These are phyloP conservation scores for Pseudogymnoascus sp. DNA, from an alignment of 2,329 filamentous ascomycete genomes.

Conservation along the genomic window DNA sequence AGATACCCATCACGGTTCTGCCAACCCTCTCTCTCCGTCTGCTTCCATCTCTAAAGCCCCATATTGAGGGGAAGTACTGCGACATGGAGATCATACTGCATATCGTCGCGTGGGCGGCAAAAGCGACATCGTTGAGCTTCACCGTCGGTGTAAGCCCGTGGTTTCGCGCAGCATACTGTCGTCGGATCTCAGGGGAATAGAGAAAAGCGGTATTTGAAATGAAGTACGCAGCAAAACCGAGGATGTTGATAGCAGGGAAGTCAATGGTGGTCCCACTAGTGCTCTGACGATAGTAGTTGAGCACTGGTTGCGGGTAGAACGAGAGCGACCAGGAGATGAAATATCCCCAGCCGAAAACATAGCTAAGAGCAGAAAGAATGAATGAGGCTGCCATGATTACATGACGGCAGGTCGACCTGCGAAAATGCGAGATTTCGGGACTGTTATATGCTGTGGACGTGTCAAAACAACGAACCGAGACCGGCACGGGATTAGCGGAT, in stretches of 20 bases:
- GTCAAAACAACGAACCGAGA: background rate
- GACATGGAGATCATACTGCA: constrained; percentile 66
- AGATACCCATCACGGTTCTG: constrained; percentile 58
- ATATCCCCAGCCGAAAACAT: constrained; percentile 68
- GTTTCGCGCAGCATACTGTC: constrained; percentile 78
- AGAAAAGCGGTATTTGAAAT: constrained; percentile 69
- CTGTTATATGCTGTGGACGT: background rate
- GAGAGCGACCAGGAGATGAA: constrained; percentile 73
- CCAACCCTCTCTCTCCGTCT: constrained; percentile 48
- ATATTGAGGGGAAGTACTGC: constrained; percentile 65
- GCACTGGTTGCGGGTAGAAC: constrained; percentile 84
- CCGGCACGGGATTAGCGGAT: background rate
- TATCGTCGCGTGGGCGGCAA: constrained; percentile 72
- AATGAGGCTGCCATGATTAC: constrained; percentile 21
- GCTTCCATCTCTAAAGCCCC: constrained; percentile 62
- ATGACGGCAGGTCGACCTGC: background rate
- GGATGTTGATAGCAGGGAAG: constrained; percentile 68
- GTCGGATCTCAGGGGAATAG: constrained; percentile 67
- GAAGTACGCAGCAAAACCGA: constrained; percentile 68
- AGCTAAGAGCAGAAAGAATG: constrained; percentile 44
- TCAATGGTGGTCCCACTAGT: constrained; percentile 82
- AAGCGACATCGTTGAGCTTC: constrained; percentile 80
- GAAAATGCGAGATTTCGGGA: background rate
- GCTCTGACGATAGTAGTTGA: constrained; percentile 69
- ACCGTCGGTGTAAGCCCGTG: constrained; percentile 72